Evolutionary conservation across 108 stramenopile genomes (phyloP), one percentile per base, ranked within the genome.

Genomic region (Fragilariopsis cylindrus): DNA sequence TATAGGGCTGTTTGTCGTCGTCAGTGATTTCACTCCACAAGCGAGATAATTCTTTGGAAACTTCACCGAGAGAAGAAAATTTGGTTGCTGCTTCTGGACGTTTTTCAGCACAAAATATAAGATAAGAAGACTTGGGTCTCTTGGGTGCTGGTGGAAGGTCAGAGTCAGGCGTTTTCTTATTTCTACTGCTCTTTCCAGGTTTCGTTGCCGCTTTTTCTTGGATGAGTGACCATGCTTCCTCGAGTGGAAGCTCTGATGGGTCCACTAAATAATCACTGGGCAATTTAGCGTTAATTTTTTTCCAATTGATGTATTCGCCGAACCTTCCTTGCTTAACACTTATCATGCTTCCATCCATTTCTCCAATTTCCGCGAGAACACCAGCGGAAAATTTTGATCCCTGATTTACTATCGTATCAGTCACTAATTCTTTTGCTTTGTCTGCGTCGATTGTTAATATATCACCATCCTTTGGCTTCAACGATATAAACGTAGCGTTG

Each of bases 301-400:
- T 83, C 87, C 87, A 88, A 50, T 84, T 88, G 21, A 88, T 60
- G 43, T 88, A 88, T 4, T 48, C 56, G 15, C 87, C 87, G 63
- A 83, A 85, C 12, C 84, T 71, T 4, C 87, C 84, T 41, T 46
- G 53, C 47, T 81, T 81, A 3, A 87, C 86, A 7, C 56, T 53
- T 6, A 87, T 68, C 63, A 43, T 69, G 50, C 53, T 60, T 12
- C 81, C 82, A 19, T 84, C 82, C 64, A 76, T 81, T 57, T 87
- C 83, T 12, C 86, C 86, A 16, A 87, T 53, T 21, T 81, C 86
- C 39, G 77, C 83, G 12, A 86, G 53, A 4, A 74, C 78, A 39
- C 83, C 81, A 40, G 74, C 69, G 41, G 69, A 67, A 18, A 70
- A 54, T 65, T 67, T 80, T 16, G 83, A 60, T 45, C 60, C 70